Evolutionary conservation across 2,329 filamentous ascomycete species (phyloP), one percentile per base, ranked within the genome.

Genomic region (Pleomassaria siparia): DNA sequence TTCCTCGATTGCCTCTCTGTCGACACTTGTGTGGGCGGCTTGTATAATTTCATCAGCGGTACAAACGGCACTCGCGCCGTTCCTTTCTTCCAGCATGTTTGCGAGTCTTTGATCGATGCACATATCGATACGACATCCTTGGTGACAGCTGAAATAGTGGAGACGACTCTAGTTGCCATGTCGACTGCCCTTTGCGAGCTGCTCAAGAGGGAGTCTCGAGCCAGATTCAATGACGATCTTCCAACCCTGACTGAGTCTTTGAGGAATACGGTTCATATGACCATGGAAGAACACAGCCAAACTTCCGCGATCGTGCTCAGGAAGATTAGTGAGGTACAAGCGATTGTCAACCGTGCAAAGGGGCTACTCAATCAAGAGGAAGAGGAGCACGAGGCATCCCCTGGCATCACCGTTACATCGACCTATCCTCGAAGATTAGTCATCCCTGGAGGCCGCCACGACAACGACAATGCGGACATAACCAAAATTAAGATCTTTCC

Each of bases 21-120:
- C 1, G 67, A 73, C 47, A 71, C 64, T 2, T 59, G 53, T 25
- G 62, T 73, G 6, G 64, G 65, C 11, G 46, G 40, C 7, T 35
- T 73, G 4, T 72, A 72, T 49, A 70, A 64, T 10, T 70, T 67
- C 48, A 58, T 73, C 21, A 54, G 61, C 39, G 67, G 69, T 9
- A 55, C 51, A 12, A 60, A 64, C 40, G 67, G 67, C 11, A 56
- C 49, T 2, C 51, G 61, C 28, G 69, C 59, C 8, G 44, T 72
- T 26, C 47, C 57, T 8, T 70, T 71, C 51, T 66, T 72, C 15
- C 51, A 59, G 11, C 53, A 58, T 36, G 40, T 65, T 18, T 57
- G 52, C 37, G 49, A 62, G 24, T 37, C 45, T 16, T 13, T 65
- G 0, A n/a, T 32, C 2, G 43, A 40, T 9, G 16, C 35, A 11